Evolutionary conservation across 2,329 filamentous ascomycete genomes (phyloP).

Genomic region (Alternaria gansuensis): DNA sequence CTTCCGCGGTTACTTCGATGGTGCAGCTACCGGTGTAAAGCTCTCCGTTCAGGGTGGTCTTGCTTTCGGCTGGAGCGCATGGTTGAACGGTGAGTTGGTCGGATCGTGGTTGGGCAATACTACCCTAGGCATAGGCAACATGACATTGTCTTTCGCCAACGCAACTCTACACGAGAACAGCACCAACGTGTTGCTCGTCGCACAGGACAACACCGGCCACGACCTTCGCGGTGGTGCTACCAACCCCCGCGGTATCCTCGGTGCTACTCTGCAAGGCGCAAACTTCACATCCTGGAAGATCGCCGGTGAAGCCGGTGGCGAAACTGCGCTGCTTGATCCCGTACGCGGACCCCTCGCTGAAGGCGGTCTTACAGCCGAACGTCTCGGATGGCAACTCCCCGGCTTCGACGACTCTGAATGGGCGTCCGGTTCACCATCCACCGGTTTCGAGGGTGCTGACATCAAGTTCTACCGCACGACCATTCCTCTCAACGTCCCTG

Average conservation of each 20-base stretch:
- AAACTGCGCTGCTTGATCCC: conserved; percentile 61
- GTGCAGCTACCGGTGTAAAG: conserved; percentile 55
- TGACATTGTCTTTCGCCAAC: conserved; percentile 62
- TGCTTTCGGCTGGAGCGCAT: conserved; percentile 66
- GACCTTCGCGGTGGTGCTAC: conserved; percentile 62
- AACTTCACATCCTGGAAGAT: conserved; percentile 66
- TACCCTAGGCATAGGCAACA: conserved; percentile 47
- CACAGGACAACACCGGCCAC: conserved; percentile 69
- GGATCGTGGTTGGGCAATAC: conserved; percentile 65
- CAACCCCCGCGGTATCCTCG: conserved; percentile 62
- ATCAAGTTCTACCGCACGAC: conserved; percentile 66
- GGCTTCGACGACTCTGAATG: conserved; percentile 62
- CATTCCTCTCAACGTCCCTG: conserved; percentile 61
- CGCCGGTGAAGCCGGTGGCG: conserved; percentile 65
- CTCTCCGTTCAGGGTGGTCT: conserved; percentile 64
- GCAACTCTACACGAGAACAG: conserved; percentile 54
- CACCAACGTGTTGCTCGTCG: conserved; percentile 62
- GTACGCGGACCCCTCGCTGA: conserved; percentile 66
- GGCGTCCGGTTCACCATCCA: conserved; percentile 49
- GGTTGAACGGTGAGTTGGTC: conserved; percentile 66
- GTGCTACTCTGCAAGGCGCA: conserved; percentile 59
- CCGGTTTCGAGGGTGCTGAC: conserved; percentile 60
- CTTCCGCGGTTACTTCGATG: conserved; percentile 55
- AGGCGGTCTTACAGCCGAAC: conserved; percentile 66
- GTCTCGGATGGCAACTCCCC: conserved; percentile 67